Percentiles rank a stretch among this genome's conserved stretches.
phyloP scores from a whole-genome alignment of 2,329 filamentous ascomycete species.

The Ascochyta lentis region DNA sequence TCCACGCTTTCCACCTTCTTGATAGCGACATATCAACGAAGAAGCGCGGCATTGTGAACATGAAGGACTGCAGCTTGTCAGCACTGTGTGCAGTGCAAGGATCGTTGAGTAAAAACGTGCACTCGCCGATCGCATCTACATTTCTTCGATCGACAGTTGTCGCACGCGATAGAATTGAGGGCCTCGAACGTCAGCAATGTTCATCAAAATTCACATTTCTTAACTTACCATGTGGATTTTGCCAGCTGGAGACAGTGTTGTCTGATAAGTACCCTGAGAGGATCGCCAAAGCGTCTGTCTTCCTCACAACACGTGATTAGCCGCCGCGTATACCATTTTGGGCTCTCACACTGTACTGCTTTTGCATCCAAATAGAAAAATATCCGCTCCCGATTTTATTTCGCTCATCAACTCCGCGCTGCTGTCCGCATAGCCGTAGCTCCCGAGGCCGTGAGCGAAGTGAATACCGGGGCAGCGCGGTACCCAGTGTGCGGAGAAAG shows the following conservation, averaged over 20 bases:
- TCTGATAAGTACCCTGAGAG: neutral
- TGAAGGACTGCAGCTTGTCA: conserved; percentile 24
- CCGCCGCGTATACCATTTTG: neutral
- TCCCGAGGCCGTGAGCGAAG: neutral
- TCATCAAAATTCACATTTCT: neutral
- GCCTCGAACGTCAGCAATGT: conserved; percentile 4
- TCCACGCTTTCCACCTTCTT: conserved; percentile 36
- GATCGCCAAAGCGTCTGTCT: neutral
- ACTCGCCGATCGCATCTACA: conserved; percentile 38
- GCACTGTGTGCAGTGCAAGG: neutral
- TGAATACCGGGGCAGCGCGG: neutral
- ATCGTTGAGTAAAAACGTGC: conserved; percentile 13
- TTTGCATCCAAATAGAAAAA: neutral
- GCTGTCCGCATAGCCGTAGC: neutral
- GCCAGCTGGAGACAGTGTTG: neutral
- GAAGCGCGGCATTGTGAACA: conserved; percentile 32
- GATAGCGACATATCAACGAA: conserved; percentile 28
- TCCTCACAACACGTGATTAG: conserved; percentile 1
- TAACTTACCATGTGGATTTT: neutral
- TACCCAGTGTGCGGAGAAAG: conserved; percentile 15
- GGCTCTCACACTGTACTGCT: neutral
- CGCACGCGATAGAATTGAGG: conserved; percentile 35
- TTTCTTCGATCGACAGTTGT: conserved; percentile 36
- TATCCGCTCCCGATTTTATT: neutral
- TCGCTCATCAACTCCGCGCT: neutral